Conservation (phyloP, 106 monocot genomes). For the Apostasia shenzhenica region DNA sequence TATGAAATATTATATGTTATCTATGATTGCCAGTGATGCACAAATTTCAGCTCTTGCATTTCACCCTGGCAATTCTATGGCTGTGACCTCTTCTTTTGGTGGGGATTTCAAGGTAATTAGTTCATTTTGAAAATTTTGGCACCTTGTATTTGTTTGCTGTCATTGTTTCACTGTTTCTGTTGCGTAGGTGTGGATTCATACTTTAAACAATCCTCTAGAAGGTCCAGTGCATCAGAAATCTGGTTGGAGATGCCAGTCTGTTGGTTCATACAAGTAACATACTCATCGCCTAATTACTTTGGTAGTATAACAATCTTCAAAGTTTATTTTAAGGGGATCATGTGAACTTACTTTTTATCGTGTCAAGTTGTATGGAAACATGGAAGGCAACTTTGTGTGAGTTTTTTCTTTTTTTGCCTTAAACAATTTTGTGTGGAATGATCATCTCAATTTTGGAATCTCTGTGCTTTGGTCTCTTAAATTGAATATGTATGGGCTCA, state of each 20-base stretch:
- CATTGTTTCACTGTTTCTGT: not conserved
- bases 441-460: too few species aligned
- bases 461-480: too few species aligned
- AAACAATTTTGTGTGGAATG: too few species aligned
- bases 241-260: conserved; percentile 92
- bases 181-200: conserved; percentile 58
- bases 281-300: not conserved
- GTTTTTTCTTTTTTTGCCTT: too few species aligned
- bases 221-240: conserved; percentile 37
- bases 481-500: too few species aligned
- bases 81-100: conserved; percentile 78
- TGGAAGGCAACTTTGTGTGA: too few species aligned
- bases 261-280: conserved; percentile 93
- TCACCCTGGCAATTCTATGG: conserved; percentile 53
- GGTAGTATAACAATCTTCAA: not conserved
- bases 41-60: conserved; percentile 80
- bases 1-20: not conserved
- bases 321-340: too few species aligned
- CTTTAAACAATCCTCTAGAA: conserved; percentile 12
- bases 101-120: conserved; percentile 82
- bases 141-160: conserved; percentile 7
- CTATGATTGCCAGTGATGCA: conserved; percentile 35
- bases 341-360: too few species aligned
- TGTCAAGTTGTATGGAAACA: too few species aligned
- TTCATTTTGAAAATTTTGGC: not conserved